Base-by-base conservation (phyloP, 495 filamentous ascomycete species). In the Talaromyces ruber region DNA sequence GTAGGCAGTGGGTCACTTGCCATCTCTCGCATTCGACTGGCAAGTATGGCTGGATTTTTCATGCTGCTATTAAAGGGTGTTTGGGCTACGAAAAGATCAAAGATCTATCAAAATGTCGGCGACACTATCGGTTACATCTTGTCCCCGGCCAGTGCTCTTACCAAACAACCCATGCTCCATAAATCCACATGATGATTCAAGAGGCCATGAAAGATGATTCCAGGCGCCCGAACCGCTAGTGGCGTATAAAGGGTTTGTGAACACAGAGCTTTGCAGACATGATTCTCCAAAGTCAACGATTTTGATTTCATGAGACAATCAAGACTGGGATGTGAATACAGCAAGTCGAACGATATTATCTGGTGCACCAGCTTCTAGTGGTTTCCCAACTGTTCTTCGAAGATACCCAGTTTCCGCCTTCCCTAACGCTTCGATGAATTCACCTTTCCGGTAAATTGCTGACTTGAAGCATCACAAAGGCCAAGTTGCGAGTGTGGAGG, bases 401-500 rank as follows among this genome's bases (percentile, higher is more conserved):
- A 79, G 59, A 45, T 62, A 56, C 12, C 72, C 72, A 34, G 64
- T 65, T 62, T 79, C 69, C 55, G 79, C 77, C 21, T 66, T 63
- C 47, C 74, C 74, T 62, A 77, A 50, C 34, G 73, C 65, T 61
- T 75, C 60, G 51, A 72, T 66, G 37, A 78, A 67, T 28, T 64
- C 58, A n/a, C 4, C 69, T 59, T 63, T 75, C 70, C 1, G 68
- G 34, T 53, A 70, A 2, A 26, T 67, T 55, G 3, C 65, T 37
- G 30, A 75, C 54, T 26, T 21, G 50, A 53, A 67, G 65, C n/a
- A 71, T 63, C 9, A 66, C 65, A 56, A 81, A 79, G 37, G 73
- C 71, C 25, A 82, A 65, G 64, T 84, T 84, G 52, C 77, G 74
- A 30, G 79, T 76, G 63, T 79, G 76, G 12, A 81, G 65, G 64